Evolutionary conservation across 306 rosid genomes (phyloP), one percentile per base, ranked within the genome.

Genomic region (Echinosophora koreensis): DNA sequence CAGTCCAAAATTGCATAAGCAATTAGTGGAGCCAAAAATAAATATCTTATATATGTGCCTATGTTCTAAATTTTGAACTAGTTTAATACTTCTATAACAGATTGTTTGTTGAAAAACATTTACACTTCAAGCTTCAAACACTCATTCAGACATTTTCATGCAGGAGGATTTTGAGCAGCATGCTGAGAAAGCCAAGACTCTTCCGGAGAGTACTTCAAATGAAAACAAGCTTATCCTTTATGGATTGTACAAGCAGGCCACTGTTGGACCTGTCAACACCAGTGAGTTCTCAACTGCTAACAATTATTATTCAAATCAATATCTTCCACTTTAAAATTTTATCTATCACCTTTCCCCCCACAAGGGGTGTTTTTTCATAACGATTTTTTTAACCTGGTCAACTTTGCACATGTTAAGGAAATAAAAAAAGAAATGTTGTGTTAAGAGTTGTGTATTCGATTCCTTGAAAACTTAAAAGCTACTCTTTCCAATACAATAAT

Each of bases 121-220:
- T 13, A 38, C 55, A 65, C 39, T 49, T 28, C 2, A 56, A 39
- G 77, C 77, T 22, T 85, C 42, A 17, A 66, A 49, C 8, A 18
- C 60, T 66, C 6, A 28, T 49, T 79, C 28, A 52, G 27, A 65
- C 28, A 66, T 83, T 63, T 32, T 74, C n/a, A 13, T 87, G 83
- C 90, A 96, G 99, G 99, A 91, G 84, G 99, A 96, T 42, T 96
- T 96, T 87, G 98, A 91, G 77, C 83, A 89, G 75, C 10, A 92
- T 85, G 98, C 99, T 73, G 85, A 44, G 77, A 96, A 92, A 66
- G 99, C 89, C 12, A 92, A 89, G 92, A 88, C 91, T 80, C 83
- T 96, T 69, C 93, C 90, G 5, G 85, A 81, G 68, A 74, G 8
- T 18, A 87, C 96, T 42, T 71, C 87, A 74, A 91, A 96, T 34